phyloP scores from a whole-genome alignment of 2,329 filamentous ascomycete genomes.

The Penicillium capsulatum region DNA sequence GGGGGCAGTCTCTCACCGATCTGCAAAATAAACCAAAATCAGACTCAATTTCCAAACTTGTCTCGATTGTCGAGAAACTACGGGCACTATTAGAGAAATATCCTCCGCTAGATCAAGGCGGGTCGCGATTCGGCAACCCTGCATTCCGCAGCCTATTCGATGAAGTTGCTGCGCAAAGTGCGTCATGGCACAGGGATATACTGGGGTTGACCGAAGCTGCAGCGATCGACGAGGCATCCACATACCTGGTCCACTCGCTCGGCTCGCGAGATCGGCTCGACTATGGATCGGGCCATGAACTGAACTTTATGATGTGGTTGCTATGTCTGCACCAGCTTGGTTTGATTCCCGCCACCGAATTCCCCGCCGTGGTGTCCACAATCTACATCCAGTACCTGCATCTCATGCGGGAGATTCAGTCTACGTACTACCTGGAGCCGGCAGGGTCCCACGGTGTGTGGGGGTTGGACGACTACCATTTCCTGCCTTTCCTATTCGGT shows the following conservation, averaged over 20 bases:
- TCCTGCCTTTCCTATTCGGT: conserved; percentile 91
- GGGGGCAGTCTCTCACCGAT: conserved; percentile 41
- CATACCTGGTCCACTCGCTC: conserved; percentile 78
- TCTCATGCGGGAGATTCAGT: conserved; percentile 83
- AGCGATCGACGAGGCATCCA: conserved; percentile 66
- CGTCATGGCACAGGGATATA: conserved; percentile 41
- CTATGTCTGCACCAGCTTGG: conserved; percentile 83
- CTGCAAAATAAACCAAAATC: conserved; percentile 44
- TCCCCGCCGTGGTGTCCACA: conserved; percentile 67
- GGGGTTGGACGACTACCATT: conserved; percentile 97
- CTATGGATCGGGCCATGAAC: conserved; percentile 94
- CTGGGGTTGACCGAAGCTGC: conserved; percentile 37
- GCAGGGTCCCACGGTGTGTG: conserved; percentile 96
- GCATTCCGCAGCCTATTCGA: conserved; percentile 78
- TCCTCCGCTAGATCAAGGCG: conserved; percentile 79
- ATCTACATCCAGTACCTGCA: conserved; percentile 79
- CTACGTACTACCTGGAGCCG: conserved; percentile 92
- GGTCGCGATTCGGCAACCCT: conserved; percentile 92
- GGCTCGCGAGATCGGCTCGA: conserved; percentile 85
- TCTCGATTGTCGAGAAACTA: conserved; percentile 66
- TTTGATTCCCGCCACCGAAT: conserved; percentile 61
- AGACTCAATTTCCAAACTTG: conserved; percentile 58
- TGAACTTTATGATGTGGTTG: conserved; percentile 96
- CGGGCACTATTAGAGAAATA: conserved; percentile 62
- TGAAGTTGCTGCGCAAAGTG: conserved; percentile 39